These are phyloP conservation scores for Tricholoma matsutake DNA, from an alignment of 768 basidiomycete species.

Conservation along the genomic window DNA sequence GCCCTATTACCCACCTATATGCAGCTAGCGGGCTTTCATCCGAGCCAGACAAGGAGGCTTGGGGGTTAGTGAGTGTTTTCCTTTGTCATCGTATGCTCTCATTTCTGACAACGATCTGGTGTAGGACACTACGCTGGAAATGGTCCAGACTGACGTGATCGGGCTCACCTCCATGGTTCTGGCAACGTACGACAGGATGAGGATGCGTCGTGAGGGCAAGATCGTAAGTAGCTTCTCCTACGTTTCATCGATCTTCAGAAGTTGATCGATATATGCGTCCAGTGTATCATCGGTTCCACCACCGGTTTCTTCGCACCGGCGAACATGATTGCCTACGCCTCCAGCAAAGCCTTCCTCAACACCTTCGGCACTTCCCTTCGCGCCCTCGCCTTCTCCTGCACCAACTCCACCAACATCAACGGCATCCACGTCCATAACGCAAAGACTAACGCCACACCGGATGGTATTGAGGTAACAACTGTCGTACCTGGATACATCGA, in stretches of 20 bases:
- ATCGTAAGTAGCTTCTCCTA: constrained; percentile 20
- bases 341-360: constrained; percentile 31
- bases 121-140: constrained; percentile 25
- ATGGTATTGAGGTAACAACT: not conserved
- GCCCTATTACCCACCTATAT: constrained; percentile 31
- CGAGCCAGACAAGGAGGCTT: not conserved
- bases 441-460: not conserved
- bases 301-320: constrained; percentile 26
- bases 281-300: constrained; percentile 31
- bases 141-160: constrained; percentile 29
- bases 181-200: constrained; percentile 30
- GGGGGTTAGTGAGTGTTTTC: not conserved
- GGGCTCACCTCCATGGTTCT: constrained; percentile 23
- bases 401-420: constrained; percentile 13
- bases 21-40: constrained; percentile 21
- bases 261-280: not conserved
- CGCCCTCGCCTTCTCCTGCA: constrained; percentile 20
- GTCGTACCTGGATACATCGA: not conserved
- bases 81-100: not conserved
- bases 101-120: not conserved
- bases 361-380: constrained; percentile 28
- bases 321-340: constrained; percentile 31
- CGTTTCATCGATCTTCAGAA: not conserved
- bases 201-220: constrained; percentile 24
- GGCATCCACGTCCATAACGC: constrained; percentile 5